A percentile compares a stretch with the other conserved stretches of the same genome.
These are phyloP conservation scores for Ganoderma sp. DNA, from an alignment of 1,284 basidiomycete species.

Conservation along the genomic window DNA sequence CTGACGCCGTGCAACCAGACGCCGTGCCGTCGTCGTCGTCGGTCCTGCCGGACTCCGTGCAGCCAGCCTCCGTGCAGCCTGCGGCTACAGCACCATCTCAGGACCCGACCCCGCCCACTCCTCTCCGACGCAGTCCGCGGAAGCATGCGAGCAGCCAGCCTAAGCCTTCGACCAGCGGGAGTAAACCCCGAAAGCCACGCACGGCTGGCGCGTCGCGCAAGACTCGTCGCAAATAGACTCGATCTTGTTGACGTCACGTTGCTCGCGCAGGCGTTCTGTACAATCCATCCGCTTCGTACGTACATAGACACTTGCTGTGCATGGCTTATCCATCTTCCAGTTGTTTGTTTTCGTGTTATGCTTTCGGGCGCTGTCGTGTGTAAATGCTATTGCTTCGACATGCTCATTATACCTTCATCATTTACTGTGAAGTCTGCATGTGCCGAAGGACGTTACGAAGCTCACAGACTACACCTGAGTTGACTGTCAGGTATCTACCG, in stretches of 20 bases:
- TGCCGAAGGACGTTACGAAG: not conserved
- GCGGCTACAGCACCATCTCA: not conserved
- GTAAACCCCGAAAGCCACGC: not conserved
- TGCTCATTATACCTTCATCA: not conserved
- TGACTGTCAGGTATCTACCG: not conserved
- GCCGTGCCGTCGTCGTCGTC: not conserved
- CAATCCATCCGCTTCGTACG: no score
- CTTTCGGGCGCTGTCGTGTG: not conserved
- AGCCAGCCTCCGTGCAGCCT: not conserved
- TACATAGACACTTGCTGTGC: not conserved
- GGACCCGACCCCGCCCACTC: not conserved
- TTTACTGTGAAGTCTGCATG: not conserved
- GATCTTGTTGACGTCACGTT: no score
- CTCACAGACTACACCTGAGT: not conserved
- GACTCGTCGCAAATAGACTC: not conserved
- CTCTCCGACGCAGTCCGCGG: not conserved
- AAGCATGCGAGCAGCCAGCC: slow-evolving; percentile 1
- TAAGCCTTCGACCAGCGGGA: not conserved
- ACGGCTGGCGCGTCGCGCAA: not conserved
- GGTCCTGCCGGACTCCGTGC: no score
- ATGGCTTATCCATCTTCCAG: not conserved
- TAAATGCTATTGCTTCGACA: not conserved
- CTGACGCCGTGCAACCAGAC: not conserved
- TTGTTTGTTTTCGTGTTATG: not conserved
- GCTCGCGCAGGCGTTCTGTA: no score